Evolutionary conservation across 2,329 filamentous ascomycete species (phyloP).

Genomic region (Penicillium sp.): DNA sequence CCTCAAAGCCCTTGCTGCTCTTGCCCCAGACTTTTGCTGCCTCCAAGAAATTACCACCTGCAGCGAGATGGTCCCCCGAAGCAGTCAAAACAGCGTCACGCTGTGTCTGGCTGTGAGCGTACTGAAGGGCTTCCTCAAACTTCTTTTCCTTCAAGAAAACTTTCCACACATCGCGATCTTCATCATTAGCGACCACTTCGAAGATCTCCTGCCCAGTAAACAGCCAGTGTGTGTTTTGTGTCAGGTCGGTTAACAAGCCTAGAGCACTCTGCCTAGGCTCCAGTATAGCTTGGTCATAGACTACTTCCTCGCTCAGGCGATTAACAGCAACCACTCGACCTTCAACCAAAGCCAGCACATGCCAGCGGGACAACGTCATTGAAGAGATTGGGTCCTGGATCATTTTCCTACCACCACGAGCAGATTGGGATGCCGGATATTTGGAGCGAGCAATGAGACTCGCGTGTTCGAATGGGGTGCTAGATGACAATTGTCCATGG

Average conservation of each 20-base stretch:
- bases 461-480: constrained; percentile 70
- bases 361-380: constrained; percentile 88
- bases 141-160: constrained; percentile 84
- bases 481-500: constrained; percentile 73
- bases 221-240: constrained; percentile 97
- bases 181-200: constrained; percentile 85
- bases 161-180: constrained; percentile 91
- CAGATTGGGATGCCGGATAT: constrained; percentile 65
- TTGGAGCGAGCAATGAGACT: constrained; percentile 73
- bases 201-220: constrained; percentile 90
- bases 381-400: constrained; percentile 72
- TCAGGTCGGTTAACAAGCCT: constrained; percentile 83
- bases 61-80: constrained; percentile 83
- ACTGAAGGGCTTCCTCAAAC: constrained; percentile 83
- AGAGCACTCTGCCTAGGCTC: constrained; percentile 74
- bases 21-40: constrained; percentile 88
- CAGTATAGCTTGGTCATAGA: constrained; percentile 84
- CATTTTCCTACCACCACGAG: constrained; percentile 62
- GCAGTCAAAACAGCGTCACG: constrained; percentile 89
- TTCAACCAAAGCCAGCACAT: constrained; percentile 80
- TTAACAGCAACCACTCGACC: constrained; percentile 82
- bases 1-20: constrained; percentile 95
- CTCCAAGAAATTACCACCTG: constrained; percentile 77
- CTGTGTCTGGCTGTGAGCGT: constrained; percentile 75
- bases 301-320: constrained; percentile 76